Evolutionary conservation across 805 yeast species (phyloP), one percentile per base, ranked within the genome.

Genomic region (Candida tammaniensis): DNA sequence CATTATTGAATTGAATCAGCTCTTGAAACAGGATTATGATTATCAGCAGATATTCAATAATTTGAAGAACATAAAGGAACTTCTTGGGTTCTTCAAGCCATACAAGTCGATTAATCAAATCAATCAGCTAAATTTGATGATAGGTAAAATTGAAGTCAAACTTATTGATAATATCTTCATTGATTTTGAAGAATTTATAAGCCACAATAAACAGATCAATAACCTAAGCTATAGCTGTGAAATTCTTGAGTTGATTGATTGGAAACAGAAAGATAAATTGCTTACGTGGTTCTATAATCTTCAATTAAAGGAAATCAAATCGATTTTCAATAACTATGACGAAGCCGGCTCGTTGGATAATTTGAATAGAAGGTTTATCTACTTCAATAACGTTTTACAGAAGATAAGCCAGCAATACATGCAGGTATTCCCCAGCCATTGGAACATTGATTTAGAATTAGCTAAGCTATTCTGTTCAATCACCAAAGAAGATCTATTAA

Each of bases 291-390:
- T 83, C 55, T 74, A 84, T 40, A 76, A 74, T 36, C 68, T 68
- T 19, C 79, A 82, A 42, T 65, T 93, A 34, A 74, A 74, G 48
- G 98, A 91, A 49, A 78, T 91, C 27, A 72, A 72, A 22, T 63
- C 76, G 15, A 86, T 93, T 8, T 93, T 93, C 60, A 74, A 78
- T 35, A 69, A 80, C 7, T 70, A 78, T 10, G 97, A 88, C 48
- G 98, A 93, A 59, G 98, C 98, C 0, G 97, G 97, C 1, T 82
- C 94, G 4, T 62, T 93, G 40, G 98, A 93, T 39, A 93, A 93
- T 57, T 60, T 93, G 33, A 72, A 78, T 19, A 67, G 97, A 46
- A 67, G 98, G 31, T 93, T 78, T 55, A 74, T 88, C 20, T 91
- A 83, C 55, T 85, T 86, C 59, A 80, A 82, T 45, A 80, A 84